Conservation (phyloP, 306 rosid genomes). For the Notholithocarpus densiflorus region DNA sequence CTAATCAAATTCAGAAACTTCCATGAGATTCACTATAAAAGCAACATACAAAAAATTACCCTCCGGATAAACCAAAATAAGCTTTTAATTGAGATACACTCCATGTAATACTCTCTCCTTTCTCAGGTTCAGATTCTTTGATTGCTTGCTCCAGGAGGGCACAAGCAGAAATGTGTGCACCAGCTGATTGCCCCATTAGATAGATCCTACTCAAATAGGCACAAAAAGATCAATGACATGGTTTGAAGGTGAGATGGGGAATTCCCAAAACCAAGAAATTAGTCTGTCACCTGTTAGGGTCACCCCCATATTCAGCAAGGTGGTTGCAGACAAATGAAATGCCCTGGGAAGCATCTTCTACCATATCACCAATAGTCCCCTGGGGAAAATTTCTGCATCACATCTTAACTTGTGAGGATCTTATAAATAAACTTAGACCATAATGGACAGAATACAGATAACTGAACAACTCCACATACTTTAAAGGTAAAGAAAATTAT, state of each 20-base stretch:
- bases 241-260: slow-evolving; percentile 17
- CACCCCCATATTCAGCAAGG: slow-evolving; percentile 81
- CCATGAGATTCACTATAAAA: slow-evolving; percentile 7
- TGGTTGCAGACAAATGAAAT: slow-evolving; percentile 69
- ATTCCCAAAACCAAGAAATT: slow-evolving; percentile 11
- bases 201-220: slow-evolving; percentile 54
- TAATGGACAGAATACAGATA: neutral
- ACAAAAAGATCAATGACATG: slow-evolving; percentile 15
- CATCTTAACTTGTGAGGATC: slow-evolving; percentile 13
- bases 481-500: neutral
- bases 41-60: slow-evolving; percentile 44
- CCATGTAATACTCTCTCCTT: slow-evolving; percentile 50
- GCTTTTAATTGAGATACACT: slow-evolving; percentile 69
- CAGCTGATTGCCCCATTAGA: slow-evolving; percentile 99
- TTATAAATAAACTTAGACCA: neutral
- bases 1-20: slow-evolving; percentile 1
- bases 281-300: slow-evolving; percentile 68
- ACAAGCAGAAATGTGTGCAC: slow-evolving; percentile 91
- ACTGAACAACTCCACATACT: neutral
- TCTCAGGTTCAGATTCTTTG: slow-evolving; percentile 50
- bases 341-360: slow-evolving; percentile 71
- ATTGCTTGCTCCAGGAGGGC: slow-evolving; percentile 77
- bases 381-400: slow-evolving; percentile 92
- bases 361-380: slow-evolving; percentile 97
- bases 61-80: slow-evolving; percentile 95